Evolutionary conservation across 768 basidiomycete genomes (phyloP), one percentile per base, ranked within the genome.

Genomic region (Udeniomyces megalosporus): DNA sequence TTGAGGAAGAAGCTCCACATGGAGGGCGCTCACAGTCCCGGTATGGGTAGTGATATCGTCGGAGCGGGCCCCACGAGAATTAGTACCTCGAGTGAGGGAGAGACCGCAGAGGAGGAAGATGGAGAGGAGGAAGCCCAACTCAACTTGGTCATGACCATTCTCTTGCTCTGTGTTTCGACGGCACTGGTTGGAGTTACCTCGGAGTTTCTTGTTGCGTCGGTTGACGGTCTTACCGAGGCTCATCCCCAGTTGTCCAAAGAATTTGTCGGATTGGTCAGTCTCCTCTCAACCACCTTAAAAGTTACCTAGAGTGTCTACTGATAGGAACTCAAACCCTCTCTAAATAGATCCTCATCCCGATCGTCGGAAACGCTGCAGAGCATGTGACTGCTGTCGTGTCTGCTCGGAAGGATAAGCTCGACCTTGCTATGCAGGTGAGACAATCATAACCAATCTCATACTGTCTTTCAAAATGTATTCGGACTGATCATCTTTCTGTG

Each of bases 321-420:
- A n/a, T n/a, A n/a, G n/a, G n/a, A n/a, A n/a, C n/a, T n/a, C n/a
- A n/a, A n/a, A n/a, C n/a, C n/a, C n/a, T n/a, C n/a, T n/a, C n/a
- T 64, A 91, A 87, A 14, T 45, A 60, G 22, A 65, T 65, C 45
- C 42, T 65, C 12, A 20, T 65, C 20, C 63, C 63, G 11, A 53
- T 65, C 22, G 58, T 47, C 45, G 63, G 63, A 11, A 65, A 65
- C 53, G 63, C 63, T 1, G 63, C 63, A 10, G 58, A 52, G 46
- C 60, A 61, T 44, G 60, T 61, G n/a, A 61, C 85, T 32, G 66
- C 66, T n/a, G 66, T 66, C 17, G 57, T 54, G 10, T 61, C 60
- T 15, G 58, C 66, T 28, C 44, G 57, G 45, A 66, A 66, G 53
- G 66, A 66, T 55, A 66, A 66, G 47, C 45, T 60, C 53, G 66